Conservation (phyloP, 495 filamentous ascomycete species). For the Pyrenula massariospora region DNA sequence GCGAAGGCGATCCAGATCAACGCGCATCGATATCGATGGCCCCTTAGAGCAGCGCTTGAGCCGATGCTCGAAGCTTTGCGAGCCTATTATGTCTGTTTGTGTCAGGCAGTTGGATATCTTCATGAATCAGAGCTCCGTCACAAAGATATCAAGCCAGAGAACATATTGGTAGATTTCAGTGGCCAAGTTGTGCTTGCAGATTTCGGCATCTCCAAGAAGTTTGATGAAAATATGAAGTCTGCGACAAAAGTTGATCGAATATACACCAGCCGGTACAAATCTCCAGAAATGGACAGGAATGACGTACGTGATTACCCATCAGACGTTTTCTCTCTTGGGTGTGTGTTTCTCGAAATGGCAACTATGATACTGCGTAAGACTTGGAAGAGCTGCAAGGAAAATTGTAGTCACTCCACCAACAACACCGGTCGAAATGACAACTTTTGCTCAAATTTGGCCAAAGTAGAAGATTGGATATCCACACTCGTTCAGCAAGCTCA, state of each 20-base stretch:
- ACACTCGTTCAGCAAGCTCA: neutral
- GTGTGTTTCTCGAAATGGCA: constrained; percentile 95
- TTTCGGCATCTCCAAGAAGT: constrained; percentile 94
- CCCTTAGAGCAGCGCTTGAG: neutral
- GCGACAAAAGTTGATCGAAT: constrained; percentile 81
- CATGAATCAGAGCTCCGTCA: constrained; percentile 85
- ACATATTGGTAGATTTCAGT: constrained; percentile 94
- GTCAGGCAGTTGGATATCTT: constrained; percentile 90
- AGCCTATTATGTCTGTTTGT: constrained; percentile 75
- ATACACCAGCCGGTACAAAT: constrained; percentile 98
- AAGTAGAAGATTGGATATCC: neutral
- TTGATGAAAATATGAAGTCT: constrained; percentile 85
- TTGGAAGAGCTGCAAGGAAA: neutral
- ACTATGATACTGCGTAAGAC: neutral
- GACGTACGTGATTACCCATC: constrained; percentile 71
- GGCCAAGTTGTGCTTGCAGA: constrained; percentile 98
- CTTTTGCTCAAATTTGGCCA: neutral
- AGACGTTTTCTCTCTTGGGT: constrained; percentile 95
- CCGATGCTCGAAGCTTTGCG: neutral
- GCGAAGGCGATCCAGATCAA: neutral
- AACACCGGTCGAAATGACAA: neutral
- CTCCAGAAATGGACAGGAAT: constrained; percentile 95
- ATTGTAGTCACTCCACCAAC: neutral
- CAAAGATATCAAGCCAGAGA: constrained; percentile 97
- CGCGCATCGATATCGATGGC: neutral